Conservation (phyloP, 148 eudicot genomes). For the Fagopyrum tataricum region DNA sequence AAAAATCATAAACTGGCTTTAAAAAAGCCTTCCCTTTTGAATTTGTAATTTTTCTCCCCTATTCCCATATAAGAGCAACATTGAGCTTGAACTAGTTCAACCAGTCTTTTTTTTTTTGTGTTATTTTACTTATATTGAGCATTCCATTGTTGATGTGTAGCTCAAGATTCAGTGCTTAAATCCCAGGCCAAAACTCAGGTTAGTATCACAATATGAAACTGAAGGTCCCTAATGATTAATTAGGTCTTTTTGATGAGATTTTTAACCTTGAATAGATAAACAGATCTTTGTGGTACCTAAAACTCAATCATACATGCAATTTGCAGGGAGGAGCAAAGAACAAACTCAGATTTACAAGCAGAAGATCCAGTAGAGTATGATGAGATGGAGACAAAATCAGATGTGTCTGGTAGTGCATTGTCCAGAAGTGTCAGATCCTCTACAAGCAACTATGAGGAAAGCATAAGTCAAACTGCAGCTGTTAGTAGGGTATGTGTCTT, state of each 20-base stretch:
- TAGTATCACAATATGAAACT: slow-evolving; percentile 8
- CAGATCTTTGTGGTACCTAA: not conserved
- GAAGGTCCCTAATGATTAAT: not conserved
- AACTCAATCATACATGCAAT: not conserved
- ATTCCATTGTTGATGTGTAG: slow-evolving; percentile 27
- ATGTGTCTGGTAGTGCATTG: slow-evolving; percentile 41
- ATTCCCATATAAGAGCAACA: not conserved
- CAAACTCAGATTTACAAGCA: slow-evolving; percentile 19
- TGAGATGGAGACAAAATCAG: slow-evolving; percentile 39
- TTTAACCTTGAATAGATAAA: not conserved
- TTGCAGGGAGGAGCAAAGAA: slow-evolving; percentile 33
- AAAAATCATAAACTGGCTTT: not conserved
- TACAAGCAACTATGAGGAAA: slow-evolving; percentile 37
- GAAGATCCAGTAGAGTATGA: slow-evolving; percentile 35
- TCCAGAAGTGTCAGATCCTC: slow-evolving; percentile 36
- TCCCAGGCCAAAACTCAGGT: slow-evolving; percentile 53
- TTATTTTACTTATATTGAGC: not conserved
- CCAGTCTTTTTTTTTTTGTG: not conserved
- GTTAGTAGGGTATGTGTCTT: slow-evolving; percentile 36
- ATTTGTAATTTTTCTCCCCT: not conserved
- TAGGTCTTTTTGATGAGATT: not conserved
- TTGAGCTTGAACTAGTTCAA: not conserved
- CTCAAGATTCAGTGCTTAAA: slow-evolving; percentile 62
- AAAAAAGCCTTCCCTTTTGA: not conserved
- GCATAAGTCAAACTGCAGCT: slow-evolving; percentile 29